phyloP scores from a whole-genome alignment of 768 basidiomycete species.

The Hemileccinum rubropunctum region DNA sequence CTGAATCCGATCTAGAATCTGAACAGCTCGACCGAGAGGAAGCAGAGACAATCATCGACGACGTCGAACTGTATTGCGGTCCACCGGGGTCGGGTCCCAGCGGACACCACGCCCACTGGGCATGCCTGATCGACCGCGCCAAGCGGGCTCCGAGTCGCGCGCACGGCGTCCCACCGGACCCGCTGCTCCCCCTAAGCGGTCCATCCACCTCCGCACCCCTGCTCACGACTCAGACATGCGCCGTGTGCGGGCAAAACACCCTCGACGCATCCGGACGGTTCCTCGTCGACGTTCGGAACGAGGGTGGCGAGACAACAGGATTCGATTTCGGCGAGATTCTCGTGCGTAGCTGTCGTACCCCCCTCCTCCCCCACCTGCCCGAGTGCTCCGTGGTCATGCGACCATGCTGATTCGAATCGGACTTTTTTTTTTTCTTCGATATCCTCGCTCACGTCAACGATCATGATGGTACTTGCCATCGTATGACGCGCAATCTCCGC shows the following conservation, averaged over 20 bases:
- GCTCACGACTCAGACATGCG: slow-evolving; percentile 10
- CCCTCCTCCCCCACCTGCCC: no score
- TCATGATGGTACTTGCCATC: no score
- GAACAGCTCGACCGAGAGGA: background rate
- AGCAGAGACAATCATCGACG: slow-evolving; percentile 17
- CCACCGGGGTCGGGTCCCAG: slow-evolving; percentile 18
- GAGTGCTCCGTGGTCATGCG: no score
- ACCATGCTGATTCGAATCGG: background rate
- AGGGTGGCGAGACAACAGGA: slow-evolving; percentile 23
- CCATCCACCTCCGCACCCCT: no score
- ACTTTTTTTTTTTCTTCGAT: no score
- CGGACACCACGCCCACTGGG: slow-evolving; percentile 27
- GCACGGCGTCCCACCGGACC: no score
- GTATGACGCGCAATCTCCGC: no score
- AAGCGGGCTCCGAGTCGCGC: background rate
- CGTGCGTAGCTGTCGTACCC: slow-evolving; percentile 17
- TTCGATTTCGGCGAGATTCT: slow-evolving; percentile 28
- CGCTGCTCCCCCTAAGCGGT: no score
- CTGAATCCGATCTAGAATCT: slow-evolving; percentile 4
- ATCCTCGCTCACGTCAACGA: no score
- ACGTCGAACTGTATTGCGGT: slow-evolving; percentile 24
- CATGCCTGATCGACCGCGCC: slow-evolving; percentile 24
- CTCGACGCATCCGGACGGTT: slow-evolving; percentile 15
- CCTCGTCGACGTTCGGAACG: slow-evolving; percentile 26
- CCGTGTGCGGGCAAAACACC: slow-evolving; percentile 17